Conservation (phyloP, 1,284 basidiomycete genomes). For the Cronartium quercuum region DNA sequence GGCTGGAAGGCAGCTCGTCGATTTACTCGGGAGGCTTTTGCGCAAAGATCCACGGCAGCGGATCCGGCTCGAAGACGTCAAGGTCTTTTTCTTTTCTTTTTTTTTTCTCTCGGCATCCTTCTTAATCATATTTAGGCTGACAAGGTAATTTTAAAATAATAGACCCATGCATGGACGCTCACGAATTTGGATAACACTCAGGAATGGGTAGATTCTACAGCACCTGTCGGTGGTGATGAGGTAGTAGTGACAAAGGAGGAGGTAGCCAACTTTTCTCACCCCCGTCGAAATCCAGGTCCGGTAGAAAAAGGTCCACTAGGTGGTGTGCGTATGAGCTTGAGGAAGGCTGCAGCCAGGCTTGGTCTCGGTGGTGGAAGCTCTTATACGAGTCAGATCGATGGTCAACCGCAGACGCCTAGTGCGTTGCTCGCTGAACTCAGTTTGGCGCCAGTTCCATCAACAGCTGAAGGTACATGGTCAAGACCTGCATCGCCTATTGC, state of each 20-base stretch:
- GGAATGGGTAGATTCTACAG: conserved; percentile 73
- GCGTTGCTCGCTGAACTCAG: conserved; percentile 2
- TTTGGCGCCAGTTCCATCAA: neutral
- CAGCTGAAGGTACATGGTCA: no score
- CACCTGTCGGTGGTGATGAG: conserved; percentile 58
- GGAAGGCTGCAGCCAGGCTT: conserved; percentile 36
- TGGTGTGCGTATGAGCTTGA: conserved; percentile 34
- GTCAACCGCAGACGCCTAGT: neutral
- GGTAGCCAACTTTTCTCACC: conserved; percentile 52
- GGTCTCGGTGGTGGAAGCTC: conserved; percentile 23
- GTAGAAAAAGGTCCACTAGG: conserved; percentile 17
- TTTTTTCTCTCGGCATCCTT: neutral
- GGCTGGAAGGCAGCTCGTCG: conserved; percentile 61
- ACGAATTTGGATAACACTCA: conserved; percentile 64
- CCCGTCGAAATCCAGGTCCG: conserved; percentile 14
- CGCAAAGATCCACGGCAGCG: conserved; percentile 74
- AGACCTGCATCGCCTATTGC: no score
- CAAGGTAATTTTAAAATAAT: neutral
- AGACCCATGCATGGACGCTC: conserved; percentile 65
- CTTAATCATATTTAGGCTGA: neutral
- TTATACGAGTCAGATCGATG: neutral
- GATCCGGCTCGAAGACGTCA: conserved; percentile 75
- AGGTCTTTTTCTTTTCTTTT: conserved; percentile 56
- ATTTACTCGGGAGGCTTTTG: conserved; percentile 68
- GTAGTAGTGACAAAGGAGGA: conserved; percentile 73